Evolutionary conservation across 208 protist genomes (phyloP).

Genomic region (Spongospora subterranea): DNA sequence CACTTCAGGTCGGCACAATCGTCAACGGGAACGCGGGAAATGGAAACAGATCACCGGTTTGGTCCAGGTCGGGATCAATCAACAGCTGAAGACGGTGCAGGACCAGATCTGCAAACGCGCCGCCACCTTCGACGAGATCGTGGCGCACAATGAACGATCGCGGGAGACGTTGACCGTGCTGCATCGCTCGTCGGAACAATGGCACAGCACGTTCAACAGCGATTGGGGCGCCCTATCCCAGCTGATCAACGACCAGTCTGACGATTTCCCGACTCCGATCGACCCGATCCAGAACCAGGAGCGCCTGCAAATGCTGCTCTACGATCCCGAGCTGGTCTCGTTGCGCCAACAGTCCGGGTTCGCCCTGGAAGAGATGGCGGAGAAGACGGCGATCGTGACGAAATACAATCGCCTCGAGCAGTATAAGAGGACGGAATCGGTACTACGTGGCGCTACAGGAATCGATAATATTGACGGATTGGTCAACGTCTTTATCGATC

Average conservation of each 20-base stretch:
- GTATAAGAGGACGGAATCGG: background rate
- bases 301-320: background rate
- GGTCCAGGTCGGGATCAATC: background rate
- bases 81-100: background rate
- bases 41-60: background rate
- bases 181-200: conserved; percentile 2
- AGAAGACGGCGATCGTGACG: background rate
- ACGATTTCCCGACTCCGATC: background rate
- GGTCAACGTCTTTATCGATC: background rate
- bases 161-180: background rate
- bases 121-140: background rate
- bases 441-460: background rate
- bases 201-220: background rate
- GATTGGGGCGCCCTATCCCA: background rate
- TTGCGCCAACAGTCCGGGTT: background rate
- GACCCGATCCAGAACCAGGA: background rate
- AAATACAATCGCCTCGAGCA: background rate
- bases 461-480: background rate
- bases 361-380: background rate
- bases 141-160: background rate
- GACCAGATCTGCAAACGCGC: background rate
- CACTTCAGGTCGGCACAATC: conserved; percentile 3
- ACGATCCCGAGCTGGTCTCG: background rate
- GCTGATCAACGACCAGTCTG: background rate
- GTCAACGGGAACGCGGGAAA: background rate